Conservation (phyloP, 1,284 basidiomycete species). For the Malassezia slooffiae region DNA sequence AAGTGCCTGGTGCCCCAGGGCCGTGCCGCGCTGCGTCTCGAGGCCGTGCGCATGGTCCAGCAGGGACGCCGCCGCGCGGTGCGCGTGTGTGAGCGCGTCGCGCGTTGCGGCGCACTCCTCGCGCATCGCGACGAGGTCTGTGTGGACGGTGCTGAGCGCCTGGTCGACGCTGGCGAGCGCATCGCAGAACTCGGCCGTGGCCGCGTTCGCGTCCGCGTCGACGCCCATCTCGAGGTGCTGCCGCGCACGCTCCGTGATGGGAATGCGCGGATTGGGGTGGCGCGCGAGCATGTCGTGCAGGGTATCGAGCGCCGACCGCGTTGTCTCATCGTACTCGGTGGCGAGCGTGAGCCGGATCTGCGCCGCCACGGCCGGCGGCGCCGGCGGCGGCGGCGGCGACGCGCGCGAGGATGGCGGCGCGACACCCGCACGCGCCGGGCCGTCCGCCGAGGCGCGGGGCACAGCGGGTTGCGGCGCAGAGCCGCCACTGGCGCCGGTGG, state of each 20-base stretch:
- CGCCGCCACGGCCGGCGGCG: background rate
- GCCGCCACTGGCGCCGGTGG: no score
- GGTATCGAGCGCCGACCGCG: background rate
- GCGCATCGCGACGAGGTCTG: background rate
- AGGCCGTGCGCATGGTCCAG: conserved; percentile 16
- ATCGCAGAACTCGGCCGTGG: conserved; percentile 1
- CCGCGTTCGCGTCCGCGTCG: no score
- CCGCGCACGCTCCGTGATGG: no score
- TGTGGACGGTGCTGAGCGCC: background rate
- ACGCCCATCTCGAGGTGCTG: no score
- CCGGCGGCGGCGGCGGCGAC: no score
- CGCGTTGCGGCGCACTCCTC: background rate
- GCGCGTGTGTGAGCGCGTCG: background rate
- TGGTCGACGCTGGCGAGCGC: background rate
- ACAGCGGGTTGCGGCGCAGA: no score
- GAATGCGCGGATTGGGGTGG: no score
- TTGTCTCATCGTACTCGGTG: background rate
- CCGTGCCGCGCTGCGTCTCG: conserved; percentile 12
- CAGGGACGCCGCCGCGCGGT: background rate
- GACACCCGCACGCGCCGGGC: no score
- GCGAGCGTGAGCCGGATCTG: background rate
- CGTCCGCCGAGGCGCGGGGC: no score
- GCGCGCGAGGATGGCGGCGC: no score
- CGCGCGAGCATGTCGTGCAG: background rate
- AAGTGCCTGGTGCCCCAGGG: conserved; percentile 53